A percentile compares a stretch with the other conserved stretches of the same genome.
Conservation (phyloP, 139 green algal genomes). For the Chlamydomonas eustigma region DNA sequence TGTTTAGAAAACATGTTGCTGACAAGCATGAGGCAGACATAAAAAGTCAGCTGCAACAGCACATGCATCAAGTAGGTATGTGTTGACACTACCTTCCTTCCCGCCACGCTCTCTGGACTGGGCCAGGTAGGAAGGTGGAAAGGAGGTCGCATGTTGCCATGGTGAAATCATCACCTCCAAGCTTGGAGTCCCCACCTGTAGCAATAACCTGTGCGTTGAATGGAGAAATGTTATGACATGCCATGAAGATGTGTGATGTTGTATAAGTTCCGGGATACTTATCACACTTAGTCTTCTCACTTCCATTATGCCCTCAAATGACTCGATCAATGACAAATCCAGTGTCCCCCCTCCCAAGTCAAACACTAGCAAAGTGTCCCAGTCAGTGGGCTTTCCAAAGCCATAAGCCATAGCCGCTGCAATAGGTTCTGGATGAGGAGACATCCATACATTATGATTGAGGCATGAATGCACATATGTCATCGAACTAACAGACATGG, state of each 20-base stretch:
- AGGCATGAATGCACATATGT: neutral
- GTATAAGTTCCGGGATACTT: too few species aligned
- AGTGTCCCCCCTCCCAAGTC: conserved; percentile 82
- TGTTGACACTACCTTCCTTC: conserved; percentile 11
- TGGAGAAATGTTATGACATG: neutral
- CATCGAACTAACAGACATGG: neutral
- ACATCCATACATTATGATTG: neutral
- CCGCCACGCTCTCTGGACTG: neutral
- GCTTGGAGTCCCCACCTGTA: conserved; percentile 59
- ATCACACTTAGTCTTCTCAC: too few species aligned
- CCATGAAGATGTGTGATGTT: neutral
- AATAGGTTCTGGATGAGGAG: conserved; percentile 56
- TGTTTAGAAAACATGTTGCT: too few species aligned
- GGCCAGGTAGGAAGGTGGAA: neutral
- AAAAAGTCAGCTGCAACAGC: too few species aligned
- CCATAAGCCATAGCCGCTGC: conserved; percentile 76
- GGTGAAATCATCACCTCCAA: conserved; percentile 81
- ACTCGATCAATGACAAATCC: conserved; percentile 75
- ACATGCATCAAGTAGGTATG: too few species aligned
- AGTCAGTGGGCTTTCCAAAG: conserved; percentile 40
- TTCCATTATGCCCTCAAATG: conserved; percentile 69
- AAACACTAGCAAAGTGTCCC: conserved; percentile 72
- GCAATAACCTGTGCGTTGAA: conserved; percentile 51
- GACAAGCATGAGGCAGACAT: too few species aligned
- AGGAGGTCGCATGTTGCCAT: conserved; percentile 25